These are phyloP conservation scores for Xerophyta viscosa DNA, from an alignment of 106 monocot species.

Conservation along the genomic window DNA sequence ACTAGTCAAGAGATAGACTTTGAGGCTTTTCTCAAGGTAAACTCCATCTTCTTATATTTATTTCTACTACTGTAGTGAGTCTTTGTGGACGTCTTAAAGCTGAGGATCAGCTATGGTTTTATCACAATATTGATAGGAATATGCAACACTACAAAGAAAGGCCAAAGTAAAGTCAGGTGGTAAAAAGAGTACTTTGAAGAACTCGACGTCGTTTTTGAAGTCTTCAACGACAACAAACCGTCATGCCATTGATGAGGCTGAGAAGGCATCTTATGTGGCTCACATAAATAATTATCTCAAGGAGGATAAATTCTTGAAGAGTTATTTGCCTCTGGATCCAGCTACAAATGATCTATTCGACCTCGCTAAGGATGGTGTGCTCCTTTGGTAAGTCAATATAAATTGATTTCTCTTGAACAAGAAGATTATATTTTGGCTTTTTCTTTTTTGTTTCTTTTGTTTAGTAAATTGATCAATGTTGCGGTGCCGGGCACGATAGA, in stretches of 20 bases:
- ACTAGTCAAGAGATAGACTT: slow-evolving; percentile 59
- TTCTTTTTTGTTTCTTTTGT: neutral
- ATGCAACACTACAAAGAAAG: too few relatives aligned
- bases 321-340: slow-evolving; percentile 64
- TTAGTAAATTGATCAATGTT: slow-evolving; percentile 88
- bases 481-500: slow-evolving; percentile 94
- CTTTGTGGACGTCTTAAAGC: too few relatives aligned
- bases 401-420: too few relatives aligned
- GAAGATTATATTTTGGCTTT: neutral
- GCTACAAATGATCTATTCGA: slow-evolving; percentile 55
- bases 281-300: slow-evolving; percentile 79
- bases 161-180: too few relatives aligned
- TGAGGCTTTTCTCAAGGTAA: slow-evolving; percentile 73
- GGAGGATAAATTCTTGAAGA: slow-evolving; percentile 64
- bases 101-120: too few relatives aligned
- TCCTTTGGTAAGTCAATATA: slow-evolving; percentile 49
- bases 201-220: slow-evolving; percentile 58
- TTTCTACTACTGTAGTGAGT: too few relatives aligned
- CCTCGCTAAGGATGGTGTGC: slow-evolving; percentile 78
- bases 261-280: slow-evolving; percentile 79
- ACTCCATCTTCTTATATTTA: too few relatives aligned
- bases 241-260: slow-evolving; percentile 71
- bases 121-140: too few relatives aligned
- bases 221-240: slow-evolving; percentile 58
- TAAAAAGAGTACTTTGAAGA: too few relatives aligned